Base-by-base conservation (phyloP, 164 flowering plant genomes). In the Pachysandra terminalis region DNA sequence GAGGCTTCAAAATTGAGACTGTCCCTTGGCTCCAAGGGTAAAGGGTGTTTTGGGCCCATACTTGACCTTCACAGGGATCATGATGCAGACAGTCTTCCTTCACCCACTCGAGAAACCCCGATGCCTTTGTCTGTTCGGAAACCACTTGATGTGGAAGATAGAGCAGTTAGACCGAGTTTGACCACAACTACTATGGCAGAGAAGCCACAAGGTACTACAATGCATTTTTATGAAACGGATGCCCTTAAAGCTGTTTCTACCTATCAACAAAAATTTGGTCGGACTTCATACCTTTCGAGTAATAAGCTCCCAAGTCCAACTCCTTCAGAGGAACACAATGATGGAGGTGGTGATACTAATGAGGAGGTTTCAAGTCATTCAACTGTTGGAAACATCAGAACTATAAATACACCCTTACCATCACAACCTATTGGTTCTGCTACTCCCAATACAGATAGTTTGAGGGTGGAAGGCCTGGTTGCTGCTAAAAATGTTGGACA, bases 281-380 rank as follows among this genome's bases (percentile, higher is more conserved):
- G 77, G 37, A 74, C 75, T 70, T 82, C 97, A 12, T 80, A 84
- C 52, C 23, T 77, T 61, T 12, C 59, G 51, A 75, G n/a, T 63
- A 81, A 82, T 52, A 76, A 63, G 60, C 91, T 96, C 67, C 98
- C 99, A 15, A 96, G 99, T 71, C 99, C 99, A 64, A 96, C 99
- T 22, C 99, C 99, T 74, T 96, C 99, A 13, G 98, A 86, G 49
- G 97, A 92, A 53, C 69, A 80, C 69, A 81, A 79, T 63, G 72
- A 66, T 66, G 89, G 75, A 40, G 90, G 81, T 80, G 86, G 56
- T 66, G 99, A 91, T 72, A 69, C 62, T 28, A 64, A 71, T 72
- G 93, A 73, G 45, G 99, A 96, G 80, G 87, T 93, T 58, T 82
- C 91, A 37, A 89, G 96, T 74, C 64, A 80, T 63, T 63, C 70